Percentiles rank a stretch among this genome's conserved stretches.
phyloP scores from a whole-genome alignment of 345 rosid species.

The Conringia planisiliqua region DNA sequence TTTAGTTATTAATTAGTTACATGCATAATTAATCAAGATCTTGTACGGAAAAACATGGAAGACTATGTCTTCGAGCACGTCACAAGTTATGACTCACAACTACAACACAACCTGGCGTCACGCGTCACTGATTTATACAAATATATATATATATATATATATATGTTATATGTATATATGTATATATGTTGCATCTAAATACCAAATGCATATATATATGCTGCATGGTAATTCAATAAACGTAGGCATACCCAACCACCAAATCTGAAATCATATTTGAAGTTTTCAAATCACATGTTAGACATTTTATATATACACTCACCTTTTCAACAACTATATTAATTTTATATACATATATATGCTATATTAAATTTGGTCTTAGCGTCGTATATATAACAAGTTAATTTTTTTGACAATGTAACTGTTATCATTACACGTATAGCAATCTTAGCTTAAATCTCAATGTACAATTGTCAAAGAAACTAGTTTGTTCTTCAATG shows the following conservation, averaged over 20 bases:
- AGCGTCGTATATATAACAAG: not conserved
- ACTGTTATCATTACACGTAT: not conserved
- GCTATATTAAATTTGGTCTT: not conserved
- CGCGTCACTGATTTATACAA: not conserved
- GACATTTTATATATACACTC: not conserved
- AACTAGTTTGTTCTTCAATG: not conserved
- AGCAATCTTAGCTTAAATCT: not conserved
- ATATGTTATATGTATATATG: too few relatives aligned
- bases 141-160: too few relatives aligned
- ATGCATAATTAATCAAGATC: not conserved
- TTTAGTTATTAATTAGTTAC: too few relatives aligned
- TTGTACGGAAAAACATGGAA: not conserved
- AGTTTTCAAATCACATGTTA: not conserved
- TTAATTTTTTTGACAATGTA: not conserved
- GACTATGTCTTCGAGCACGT: constrained; percentile 1
- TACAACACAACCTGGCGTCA: not conserved
- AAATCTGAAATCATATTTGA: not conserved
- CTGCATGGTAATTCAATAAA: not conserved
- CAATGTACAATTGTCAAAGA: not conserved
- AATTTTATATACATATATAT: too few relatives aligned
- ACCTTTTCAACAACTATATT: not conserved
- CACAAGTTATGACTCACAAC: not conserved
- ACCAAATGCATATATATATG: not conserved
- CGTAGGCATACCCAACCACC: not conserved
- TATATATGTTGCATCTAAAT: constrained; percentile 4